A percentile compares a stretch with the other conserved stretches of the same genome.
These are phyloP conservation scores for Aspergillus neoniger DNA, from an alignment of 2,329 filamentous ascomycete species.

Conservation along the genomic window DNA sequence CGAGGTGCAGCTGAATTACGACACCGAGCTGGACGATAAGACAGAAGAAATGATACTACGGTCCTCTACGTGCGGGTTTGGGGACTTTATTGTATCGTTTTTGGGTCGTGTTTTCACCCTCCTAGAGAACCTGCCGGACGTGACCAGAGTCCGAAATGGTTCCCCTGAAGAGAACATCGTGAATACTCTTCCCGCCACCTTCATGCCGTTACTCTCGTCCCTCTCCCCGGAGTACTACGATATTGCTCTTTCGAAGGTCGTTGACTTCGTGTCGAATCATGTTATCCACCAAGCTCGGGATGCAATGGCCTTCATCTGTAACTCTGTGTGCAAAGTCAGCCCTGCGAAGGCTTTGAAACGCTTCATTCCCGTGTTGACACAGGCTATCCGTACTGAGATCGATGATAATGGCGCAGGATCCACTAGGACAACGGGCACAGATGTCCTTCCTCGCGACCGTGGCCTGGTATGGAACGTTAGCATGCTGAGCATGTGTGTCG, in stretches of 20 bases:
- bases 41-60: slow-evolving; percentile 85
- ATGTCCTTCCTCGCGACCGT: slow-evolving; percentile 88
- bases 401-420: slow-evolving; percentile 95
- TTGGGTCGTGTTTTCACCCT: slow-evolving; percentile 94
- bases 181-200: slow-evolving; percentile 87
- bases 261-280: slow-evolving; percentile 86
- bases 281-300: slow-evolving; percentile 96
- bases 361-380: slow-evolving; percentile 84
- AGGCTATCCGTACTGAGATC: slow-evolving; percentile 93
- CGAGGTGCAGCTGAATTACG: slow-evolving; percentile 82
- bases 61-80: slow-evolving; percentile 90
- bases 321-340: slow-evolving; percentile 92
- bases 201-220: slow-evolving; percentile 86
- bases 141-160: slow-evolving; percentile 80
- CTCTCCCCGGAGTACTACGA: slow-evolving; percentile 93
- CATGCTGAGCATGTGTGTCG: slow-evolving; percentile 96
- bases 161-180: slow-evolving; percentile 97
- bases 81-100: slow-evolving; percentile 88
- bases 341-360: slow-evolving; percentile 90
- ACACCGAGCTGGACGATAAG: slow-evolving; percentile 76
- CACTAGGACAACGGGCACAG: slow-evolving; percentile 86
- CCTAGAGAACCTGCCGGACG: slow-evolving; percentile 90
- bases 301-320: slow-evolving; percentile 98
- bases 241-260: slow-evolving; percentile 85
- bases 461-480: slow-evolving; percentile 96